Evolutionary conservation across 371 early-diverging fungal genomes (phyloP), one percentile per base, ranked within the genome.

Genomic region (Mortierella sp.): DNA sequence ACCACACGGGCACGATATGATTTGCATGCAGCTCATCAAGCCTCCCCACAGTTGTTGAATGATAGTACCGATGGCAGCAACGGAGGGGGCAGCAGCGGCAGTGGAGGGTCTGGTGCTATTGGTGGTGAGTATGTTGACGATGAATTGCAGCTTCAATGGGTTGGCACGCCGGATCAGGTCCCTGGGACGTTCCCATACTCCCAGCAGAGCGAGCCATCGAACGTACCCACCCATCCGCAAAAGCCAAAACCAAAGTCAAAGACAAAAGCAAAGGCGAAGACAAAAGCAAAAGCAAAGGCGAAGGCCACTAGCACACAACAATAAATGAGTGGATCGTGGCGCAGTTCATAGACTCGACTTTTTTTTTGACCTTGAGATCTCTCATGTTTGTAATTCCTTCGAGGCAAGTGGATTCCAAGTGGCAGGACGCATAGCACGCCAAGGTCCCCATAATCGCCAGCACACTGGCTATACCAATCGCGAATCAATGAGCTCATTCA

Each of bases 401-500:
- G n/a, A n/a, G n/a, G n/a, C 34, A 34, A 34, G 34, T 10, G 34
- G 34, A 34, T 34, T 34, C 34, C 4, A 34, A 34, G 10, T 10
- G 34, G n/a, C n/a, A 7, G 34, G 34, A 34, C 34, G 10, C 10
- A 7, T 4, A 7, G 34, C 10, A 10, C 34, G 10, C 34, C 34
- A 34, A 34, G 34, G 10, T 10, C 10, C 34, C 10, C 10, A 45
- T 19, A 21, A 28, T 16, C 43, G 30, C 19, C 47, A 30, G 18
- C 39, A 6, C 24, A 59, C 10, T 10, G 10, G 34, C 34, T 10
- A 7, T 34, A 10, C 4, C 34, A 34, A 26, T 21, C 16, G 6
- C 13, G 18, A 1, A 24, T 13, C 43, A 18, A 91, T 90, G 89
- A 90, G 91, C 70, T 90, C 85, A 38, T 85, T 91, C 70, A 83